These are phyloP conservation scores for Pyrenochaeta sp. DNA, from an alignment of 2,329 filamentous ascomycete genomes.

Conservation along the genomic window DNA sequence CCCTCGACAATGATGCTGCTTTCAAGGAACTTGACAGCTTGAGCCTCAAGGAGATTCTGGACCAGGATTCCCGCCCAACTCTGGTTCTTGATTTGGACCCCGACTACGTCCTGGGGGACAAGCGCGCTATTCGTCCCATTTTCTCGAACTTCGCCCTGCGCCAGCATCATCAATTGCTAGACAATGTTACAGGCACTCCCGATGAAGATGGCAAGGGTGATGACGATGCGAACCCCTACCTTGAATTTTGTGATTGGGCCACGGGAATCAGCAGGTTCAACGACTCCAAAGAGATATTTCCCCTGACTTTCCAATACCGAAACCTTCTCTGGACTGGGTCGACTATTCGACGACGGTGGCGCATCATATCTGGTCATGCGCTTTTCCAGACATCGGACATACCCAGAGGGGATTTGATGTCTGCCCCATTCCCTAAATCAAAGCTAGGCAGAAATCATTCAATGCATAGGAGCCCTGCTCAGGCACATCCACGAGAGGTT, in stretches of 20 bases:
- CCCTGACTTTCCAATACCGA: slow-evolving; percentile 48
- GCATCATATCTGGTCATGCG: slow-evolving; percentile 34
- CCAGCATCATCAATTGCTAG: slow-evolving; percentile 35
- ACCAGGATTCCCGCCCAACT: slow-evolving; percentile 41
- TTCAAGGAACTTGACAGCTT: slow-evolving; percentile 31
- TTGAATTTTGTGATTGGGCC: slow-evolving; percentile 53
- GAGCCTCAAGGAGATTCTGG: slow-evolving; percentile 37
- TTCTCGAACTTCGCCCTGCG: slow-evolving; percentile 43
- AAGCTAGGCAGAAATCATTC: not conserved
- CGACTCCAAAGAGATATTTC: slow-evolving; percentile 56
- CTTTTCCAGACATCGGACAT: slow-evolving; percentile 26
- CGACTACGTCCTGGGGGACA: slow-evolving; percentile 24
- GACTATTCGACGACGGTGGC: slow-evolving; percentile 38
- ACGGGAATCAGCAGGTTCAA: slow-evolving; percentile 54
- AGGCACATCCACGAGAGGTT: slow-evolving; percentile 10
- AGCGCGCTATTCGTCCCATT: slow-evolving; percentile 28
- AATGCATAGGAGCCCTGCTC: slow-evolving; percentile 5
- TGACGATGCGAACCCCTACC: slow-evolving; percentile 31
- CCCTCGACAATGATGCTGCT: slow-evolving; percentile 21
- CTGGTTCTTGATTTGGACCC: slow-evolving; percentile 43
- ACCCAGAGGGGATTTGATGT: slow-evolving; percentile 12
- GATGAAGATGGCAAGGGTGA: not conserved
- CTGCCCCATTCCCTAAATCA: slow-evolving; percentile 4
- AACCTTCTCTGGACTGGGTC: slow-evolving; percentile 41
- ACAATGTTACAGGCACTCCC: slow-evolving; percentile 26